These are phyloP conservation scores for Chalciporus sp. DNA, from an alignment of 1,284 basidiomycete species.

Conservation along the genomic window DNA sequence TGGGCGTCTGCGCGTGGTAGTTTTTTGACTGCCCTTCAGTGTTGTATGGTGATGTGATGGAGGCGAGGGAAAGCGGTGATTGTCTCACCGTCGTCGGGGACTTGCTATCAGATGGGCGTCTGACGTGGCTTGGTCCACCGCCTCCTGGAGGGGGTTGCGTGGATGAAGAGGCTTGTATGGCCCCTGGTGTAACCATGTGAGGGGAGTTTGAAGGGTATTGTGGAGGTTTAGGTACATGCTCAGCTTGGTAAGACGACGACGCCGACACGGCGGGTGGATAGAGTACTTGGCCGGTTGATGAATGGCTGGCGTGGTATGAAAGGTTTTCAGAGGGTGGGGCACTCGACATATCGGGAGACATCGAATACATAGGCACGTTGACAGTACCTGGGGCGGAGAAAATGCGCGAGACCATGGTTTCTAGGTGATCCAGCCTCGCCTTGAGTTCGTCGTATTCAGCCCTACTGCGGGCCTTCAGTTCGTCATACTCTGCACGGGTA, in stretches of 20 bases:
- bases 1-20: constrained; percentile 53
- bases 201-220: constrained; percentile 34
- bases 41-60: constrained; percentile 37
- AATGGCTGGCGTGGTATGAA: constrained; percentile 32
- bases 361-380: constrained; percentile 34
- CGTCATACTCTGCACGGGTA: constrained; percentile 53
- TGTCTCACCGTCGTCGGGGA: constrained; percentile 34
- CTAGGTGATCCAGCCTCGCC: constrained; percentile 41
- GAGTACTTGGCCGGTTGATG: constrained; percentile 27
- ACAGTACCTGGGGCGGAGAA: constrained; percentile 31
- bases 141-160: constrained; percentile 17
- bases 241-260: constrained; percentile 29
- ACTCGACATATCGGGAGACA: constrained; percentile 34
- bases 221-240: constrained; percentile 25
- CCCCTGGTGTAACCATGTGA: constrained; percentile 26
- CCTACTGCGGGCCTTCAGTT: constrained; percentile 42
- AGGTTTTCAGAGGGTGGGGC: constrained; percentile 28
- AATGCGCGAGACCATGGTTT: constrained; percentile 34
- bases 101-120: constrained; percentile 31
- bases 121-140: constrained; percentile 25
- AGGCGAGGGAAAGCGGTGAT: constrained; percentile 34
- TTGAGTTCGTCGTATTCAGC: constrained; percentile 55
- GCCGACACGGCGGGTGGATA: constrained; percentile 27
- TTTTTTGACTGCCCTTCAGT: constrained; percentile 50
- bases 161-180: constrained; percentile 16